Evolutionary conservation across 768 basidiomycete species (phyloP).

Genomic region (Rhizopogon vulgaris): DNA sequence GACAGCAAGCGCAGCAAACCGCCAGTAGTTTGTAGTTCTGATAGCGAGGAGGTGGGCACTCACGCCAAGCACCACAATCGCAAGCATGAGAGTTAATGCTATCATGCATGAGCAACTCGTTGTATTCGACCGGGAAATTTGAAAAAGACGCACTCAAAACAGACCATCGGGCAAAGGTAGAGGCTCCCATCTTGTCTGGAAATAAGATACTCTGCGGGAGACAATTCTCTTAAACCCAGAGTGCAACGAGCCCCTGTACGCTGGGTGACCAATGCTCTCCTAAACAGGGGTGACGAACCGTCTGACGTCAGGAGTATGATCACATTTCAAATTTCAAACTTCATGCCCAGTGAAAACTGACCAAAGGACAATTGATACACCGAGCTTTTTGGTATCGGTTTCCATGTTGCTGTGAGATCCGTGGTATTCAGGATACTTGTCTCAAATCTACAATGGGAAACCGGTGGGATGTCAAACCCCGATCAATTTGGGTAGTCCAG

Average conservation of each 20-base stretch:
- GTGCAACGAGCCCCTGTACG: neutral
- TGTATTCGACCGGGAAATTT: neutral
- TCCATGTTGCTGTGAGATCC: neutral
- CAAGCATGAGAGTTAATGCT: conserved; percentile 16
- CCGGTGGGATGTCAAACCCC: too few relatives aligned
- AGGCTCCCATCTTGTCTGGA: neutral
- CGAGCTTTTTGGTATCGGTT: neutral
- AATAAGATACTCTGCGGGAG: neutral
- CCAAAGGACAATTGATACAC: too few relatives aligned
- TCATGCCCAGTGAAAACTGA: neutral
- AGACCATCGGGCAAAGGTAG: neutral
- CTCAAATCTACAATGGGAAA: too few relatives aligned
- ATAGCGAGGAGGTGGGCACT: conserved; percentile 20
- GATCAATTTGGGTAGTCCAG: too few relatives aligned
- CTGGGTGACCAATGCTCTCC: neutral
- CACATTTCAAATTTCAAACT: neutral
- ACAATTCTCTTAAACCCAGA: neutral
- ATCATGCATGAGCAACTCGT: neutral
- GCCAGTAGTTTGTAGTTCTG: conserved; percentile 11
- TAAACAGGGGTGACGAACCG: neutral
- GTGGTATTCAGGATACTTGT: neutral
- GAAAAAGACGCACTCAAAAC: neutral
- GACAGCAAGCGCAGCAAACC: conserved; percentile 25
- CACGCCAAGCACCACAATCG: conserved; percentile 26
- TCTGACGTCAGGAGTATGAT: neutral